phyloP scores from a whole-genome alignment of 345 rosid species.

The Salix suchowensis region DNA sequence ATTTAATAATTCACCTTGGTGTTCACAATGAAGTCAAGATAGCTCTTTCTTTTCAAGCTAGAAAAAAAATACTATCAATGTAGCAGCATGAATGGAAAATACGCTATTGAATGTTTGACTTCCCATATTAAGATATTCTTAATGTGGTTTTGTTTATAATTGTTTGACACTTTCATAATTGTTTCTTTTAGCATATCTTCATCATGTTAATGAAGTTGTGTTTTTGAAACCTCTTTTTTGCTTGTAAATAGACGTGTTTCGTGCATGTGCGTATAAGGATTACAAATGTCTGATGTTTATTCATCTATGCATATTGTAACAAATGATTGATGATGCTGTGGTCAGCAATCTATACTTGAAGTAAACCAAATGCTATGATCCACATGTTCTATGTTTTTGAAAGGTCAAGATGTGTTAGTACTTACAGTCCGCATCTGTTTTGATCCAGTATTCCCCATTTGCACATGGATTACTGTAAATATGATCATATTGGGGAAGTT shows the following conservation, averaged over 20 bases:
- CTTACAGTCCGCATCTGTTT: constrained; percentile 93
- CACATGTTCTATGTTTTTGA: not conserved
- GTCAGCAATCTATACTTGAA: not conserved
- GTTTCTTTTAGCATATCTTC: not conserved
- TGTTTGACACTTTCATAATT: not conserved
- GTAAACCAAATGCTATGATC: not conserved
- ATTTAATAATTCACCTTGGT: not conserved
- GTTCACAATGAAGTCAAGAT: not conserved
- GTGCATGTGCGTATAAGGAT: not conserved
- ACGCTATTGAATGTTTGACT: not conserved
- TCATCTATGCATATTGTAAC: not conserved
- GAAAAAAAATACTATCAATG: not conserved
- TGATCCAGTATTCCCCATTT: constrained; percentile 77
- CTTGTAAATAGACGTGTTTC: not conserved
- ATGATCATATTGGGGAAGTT: constrained; percentile 32
- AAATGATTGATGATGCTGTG: not conserved
- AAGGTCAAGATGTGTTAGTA: constrained; percentile 15
- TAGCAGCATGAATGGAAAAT: not conserved
- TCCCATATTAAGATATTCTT: not conserved
- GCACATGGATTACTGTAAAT: constrained; percentile 30
- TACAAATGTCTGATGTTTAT: not conserved
- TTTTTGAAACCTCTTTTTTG: not conserved
- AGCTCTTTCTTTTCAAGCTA: not conserved
- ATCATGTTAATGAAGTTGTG: not conserved
- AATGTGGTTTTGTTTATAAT: not conserved